These are phyloP conservation scores for Leishmania lainsoni DNA, from an alignment of 208 protist genomes.

Conservation along the genomic window DNA sequence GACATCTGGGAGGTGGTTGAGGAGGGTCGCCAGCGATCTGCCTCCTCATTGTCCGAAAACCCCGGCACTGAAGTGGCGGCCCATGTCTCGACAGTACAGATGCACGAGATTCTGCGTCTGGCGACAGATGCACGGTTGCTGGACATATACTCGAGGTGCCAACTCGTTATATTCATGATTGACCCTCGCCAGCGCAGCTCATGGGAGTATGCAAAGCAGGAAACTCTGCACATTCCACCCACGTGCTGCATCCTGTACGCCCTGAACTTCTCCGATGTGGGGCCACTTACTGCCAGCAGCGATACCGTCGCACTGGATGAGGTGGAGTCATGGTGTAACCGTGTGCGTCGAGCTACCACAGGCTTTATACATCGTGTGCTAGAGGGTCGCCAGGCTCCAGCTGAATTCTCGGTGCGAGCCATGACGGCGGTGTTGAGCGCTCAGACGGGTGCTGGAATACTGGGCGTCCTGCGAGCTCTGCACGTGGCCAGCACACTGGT, in stretches of 20 bases:
- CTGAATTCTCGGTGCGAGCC: slow-evolving; percentile 43
- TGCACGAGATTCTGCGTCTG: slow-evolving; percentile 29
- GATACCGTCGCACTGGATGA: slow-evolving; percentile 47
- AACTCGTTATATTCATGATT: slow-evolving; percentile 72
- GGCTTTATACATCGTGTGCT: slow-evolving; percentile 46
- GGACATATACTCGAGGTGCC: slow-evolving; percentile 67
- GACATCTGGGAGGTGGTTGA: slow-evolving; percentile 85
- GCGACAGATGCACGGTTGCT: slow-evolving; percentile 52
- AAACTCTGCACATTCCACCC: slow-evolving; percentile 58
- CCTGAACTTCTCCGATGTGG: slow-evolving; percentile 55
- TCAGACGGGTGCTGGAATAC: slow-evolving; percentile 48
- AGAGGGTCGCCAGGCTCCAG: slow-evolving; percentile 43
- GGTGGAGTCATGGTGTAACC: slow-evolving; percentile 44
- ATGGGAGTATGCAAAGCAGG: slow-evolving; percentile 65
- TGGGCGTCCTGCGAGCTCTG: slow-evolving; percentile 46
- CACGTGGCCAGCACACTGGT: slow-evolving; percentile 68
- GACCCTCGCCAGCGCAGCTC: slow-evolving; percentile 56
- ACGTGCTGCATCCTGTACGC: slow-evolving; percentile 63
- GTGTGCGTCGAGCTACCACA: slow-evolving; percentile 47
- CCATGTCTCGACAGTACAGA: slow-evolving; percentile 25
- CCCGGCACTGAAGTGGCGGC: background rate
- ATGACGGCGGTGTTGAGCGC: slow-evolving; percentile 60
- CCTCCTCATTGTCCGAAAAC: slow-evolving; percentile 14
- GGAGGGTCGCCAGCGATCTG: slow-evolving; percentile 31
- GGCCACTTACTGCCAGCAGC: background rate